Evolutionary conservation across 1,284 basidiomycete genomes (phyloP), one percentile per base, ranked within the genome.

Genomic region (Albatrellus sp.): DNA sequence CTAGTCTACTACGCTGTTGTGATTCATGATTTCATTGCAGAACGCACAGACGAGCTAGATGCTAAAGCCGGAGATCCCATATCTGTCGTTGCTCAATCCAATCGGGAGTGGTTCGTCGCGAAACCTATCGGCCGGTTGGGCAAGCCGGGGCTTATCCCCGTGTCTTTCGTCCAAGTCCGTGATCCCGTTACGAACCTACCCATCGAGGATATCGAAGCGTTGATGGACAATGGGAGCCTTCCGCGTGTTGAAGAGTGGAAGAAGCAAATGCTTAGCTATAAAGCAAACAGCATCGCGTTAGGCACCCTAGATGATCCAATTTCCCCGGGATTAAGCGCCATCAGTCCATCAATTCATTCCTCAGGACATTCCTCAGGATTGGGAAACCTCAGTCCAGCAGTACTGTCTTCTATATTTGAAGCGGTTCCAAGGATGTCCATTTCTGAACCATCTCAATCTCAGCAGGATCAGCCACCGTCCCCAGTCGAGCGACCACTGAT

Each of bases 241-340:
- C 96, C 96, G 17, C 84, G 81, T 52, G 92, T 98, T 11, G 94
- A 98, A 59, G 93, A 98, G 52, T 99, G 96, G 96, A 98, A 98
- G 62, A 82, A 83, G 57, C 86, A 89, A 44, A 90, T 97, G 67
- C 79, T 92, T 46, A 86, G 77, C 53, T 98, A 98, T 71, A 98
- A 97, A 66, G 90, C 91, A 53, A 92, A 86, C 57, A 91, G 90
- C 57, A 98, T 98, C 57, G 77, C 92, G 2, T 75, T 98, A 2
- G 96, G 96, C 24, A 81, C 89, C 37, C 76, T 98, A 55, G 92
- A 97, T 50, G 72, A 82, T 32, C 48, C 71, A 32, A 49, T 71
- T 5, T 61, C 57, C 43, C 67, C 69, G 32, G 58, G 66, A 12
- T 61, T 72, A 0, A 64, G 71, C 29, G 57, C 64, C 33, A 60